Percentiles rank a stretch among this genome's conserved stretches.
These are phyloP conservation scores for Candolleomyces efflorescens DNA, from an alignment of 768 basidiomycete genomes.

Conservation along the genomic window DNA sequence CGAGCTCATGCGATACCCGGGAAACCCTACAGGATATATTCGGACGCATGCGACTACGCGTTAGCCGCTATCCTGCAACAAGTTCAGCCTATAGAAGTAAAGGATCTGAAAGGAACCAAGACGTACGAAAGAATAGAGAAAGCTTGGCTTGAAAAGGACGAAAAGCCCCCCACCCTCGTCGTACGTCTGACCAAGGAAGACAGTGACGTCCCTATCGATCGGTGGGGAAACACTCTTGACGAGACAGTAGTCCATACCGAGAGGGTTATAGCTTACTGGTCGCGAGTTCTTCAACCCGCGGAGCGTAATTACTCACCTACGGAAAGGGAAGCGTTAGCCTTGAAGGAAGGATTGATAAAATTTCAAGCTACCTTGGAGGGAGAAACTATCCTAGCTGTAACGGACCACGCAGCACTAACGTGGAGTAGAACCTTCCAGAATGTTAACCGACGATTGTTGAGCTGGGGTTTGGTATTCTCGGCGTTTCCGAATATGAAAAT, in stretches of 20 bases:
- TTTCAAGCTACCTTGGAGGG: constrained; percentile 35
- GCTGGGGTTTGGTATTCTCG: constrained; percentile 31
- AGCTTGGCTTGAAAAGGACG: constrained; percentile 14
- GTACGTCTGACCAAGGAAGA: constrained; percentile 10
- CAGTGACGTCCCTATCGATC: constrained; percentile 13
- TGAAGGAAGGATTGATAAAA: constrained; percentile 33
- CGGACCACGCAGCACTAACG: constrained; percentile 28
- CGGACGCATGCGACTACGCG: constrained; percentile 28
- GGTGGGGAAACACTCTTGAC: constrained; percentile 22
- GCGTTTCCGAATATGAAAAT: constrained; percentile 34
- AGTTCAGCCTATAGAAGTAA: constrained; percentile 24
- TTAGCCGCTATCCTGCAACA: constrained; percentile 26
- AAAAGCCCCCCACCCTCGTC: constrained; percentile 18
- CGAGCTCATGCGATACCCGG: constrained; percentile 24
- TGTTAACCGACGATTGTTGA: constrained; percentile 28
- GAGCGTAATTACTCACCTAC: constrained; percentile 34
- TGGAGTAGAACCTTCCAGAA: constrained; percentile 36
- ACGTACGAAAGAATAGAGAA: constrained; percentile 19
- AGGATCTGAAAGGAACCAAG: constrained; percentile 23
- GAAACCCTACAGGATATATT: constrained; percentile 29
- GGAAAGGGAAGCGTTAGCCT: constrained; percentile 32
- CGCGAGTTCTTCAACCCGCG: constrained; percentile 12
- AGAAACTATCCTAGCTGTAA: constrained; percentile 22
- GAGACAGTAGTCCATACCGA: constrained; percentile 25
- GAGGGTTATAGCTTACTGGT: background rate